Evolutionary conservation across 371 early-diverging fungal species (phyloP), one percentile per base, ranked within the genome.

Genomic region (Catenaria anguillulae): DNA sequence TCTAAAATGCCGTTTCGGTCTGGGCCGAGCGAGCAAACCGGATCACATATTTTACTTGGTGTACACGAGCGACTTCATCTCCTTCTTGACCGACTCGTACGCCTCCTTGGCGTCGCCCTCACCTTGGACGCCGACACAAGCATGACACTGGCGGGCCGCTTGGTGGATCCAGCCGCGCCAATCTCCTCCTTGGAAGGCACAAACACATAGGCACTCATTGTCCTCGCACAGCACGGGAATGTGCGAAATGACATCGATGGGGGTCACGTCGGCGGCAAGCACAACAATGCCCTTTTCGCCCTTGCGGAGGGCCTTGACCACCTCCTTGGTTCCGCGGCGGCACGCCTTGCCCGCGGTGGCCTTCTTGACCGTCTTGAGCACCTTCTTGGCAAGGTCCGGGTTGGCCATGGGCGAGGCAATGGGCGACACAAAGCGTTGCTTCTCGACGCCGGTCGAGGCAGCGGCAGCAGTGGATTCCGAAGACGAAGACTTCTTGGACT

Each of bases 201-300:
- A 79, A 91, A 99, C 60, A 91, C 74, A 68, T 98, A 99, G 55
- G 97, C 97, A 89, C 68, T 84, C 79, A 74, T 82, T 74, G 60
- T 98, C 97, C 75, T 99, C 98, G 81, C 98, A 98, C 46, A 99
- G 75, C 46, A 95, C 87, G 60, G 99, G 99, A 48, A 99, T 75
- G 73, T 99, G 99, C 52, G 93, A 86, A 64, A 98, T 87, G 55
- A 98, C 91, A 75, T 99, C 99, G 64, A 95, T 83, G 42, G 99
- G 99, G 31, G 92, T 89, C 66, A 94, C 89, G 74, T 97, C 93
- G 60, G 93, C 98, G 42, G 96, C 96, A 68, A 99, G 77, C 54
- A 98, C 73, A 26, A 97, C 89, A 63, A 98, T 68, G 31, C 95
- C 98, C 79, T 93, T 93, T 64, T 87, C 80, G 60, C 92, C 93